These are phyloP conservation scores for Erysimum cheiranthoides DNA, from an alignment of 345 rosid species.

Conservation along the genomic window DNA sequence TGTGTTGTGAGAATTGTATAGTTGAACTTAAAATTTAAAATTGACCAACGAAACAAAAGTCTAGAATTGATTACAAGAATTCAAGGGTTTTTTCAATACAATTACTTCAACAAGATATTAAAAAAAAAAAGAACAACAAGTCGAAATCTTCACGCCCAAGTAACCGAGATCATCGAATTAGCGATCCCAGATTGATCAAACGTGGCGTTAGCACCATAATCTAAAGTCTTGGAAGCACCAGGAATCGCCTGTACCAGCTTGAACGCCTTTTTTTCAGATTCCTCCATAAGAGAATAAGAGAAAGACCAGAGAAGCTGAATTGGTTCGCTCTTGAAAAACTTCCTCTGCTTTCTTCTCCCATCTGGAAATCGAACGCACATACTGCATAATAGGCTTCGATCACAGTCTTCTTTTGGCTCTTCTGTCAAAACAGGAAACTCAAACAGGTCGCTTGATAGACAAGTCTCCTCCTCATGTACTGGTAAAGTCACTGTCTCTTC, in stretches of 20 bases:
- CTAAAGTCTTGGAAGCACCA: slow-evolving; percentile 67
- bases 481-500: neutral
- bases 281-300: slow-evolving; percentile 62
- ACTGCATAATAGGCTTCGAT: slow-evolving; percentile 63
- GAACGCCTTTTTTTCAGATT: slow-evolving; percentile 57
- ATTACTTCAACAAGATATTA: neutral
- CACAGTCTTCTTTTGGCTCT: slow-evolving; percentile 64
- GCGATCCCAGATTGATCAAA: slow-evolving; percentile 75
- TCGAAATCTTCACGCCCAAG: slow-evolving; percentile 66
- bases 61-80: neutral
- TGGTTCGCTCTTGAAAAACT: slow-evolving; percentile 68
- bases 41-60: neutral
- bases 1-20: neutral
- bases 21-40: neutral
- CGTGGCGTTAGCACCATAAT: slow-evolving; percentile 54
- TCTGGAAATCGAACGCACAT: slow-evolving; percentile 83
- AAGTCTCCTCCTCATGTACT: slow-evolving; percentile 43
- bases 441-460: slow-evolving; percentile 18
- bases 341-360: slow-evolving; percentile 79
- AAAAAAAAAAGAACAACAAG: neutral
- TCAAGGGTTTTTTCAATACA: neutral
- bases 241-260: slow-evolving; percentile 72
- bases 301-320: slow-evolving; percentile 84
- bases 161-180: slow-evolving; percentile 69
- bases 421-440: slow-evolving; percentile 68